Base-by-base conservation (phyloP, 768 basidiomycete species). In the Porphyrellus cyaneotinctus region DNA sequence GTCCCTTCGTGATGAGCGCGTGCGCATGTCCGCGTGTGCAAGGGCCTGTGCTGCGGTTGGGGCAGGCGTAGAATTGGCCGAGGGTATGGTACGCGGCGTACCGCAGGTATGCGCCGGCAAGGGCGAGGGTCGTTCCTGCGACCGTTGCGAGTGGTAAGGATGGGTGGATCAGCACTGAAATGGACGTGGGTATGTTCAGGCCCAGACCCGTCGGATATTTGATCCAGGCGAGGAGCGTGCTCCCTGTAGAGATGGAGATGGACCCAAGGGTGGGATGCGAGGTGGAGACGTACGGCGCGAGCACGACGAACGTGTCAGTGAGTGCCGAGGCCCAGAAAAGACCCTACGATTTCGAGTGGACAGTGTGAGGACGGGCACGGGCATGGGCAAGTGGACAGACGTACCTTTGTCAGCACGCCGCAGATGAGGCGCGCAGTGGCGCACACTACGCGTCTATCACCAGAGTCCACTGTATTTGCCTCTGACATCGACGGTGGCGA, bases 31-130 rank as follows among this genome's bases (percentile, higher is more conserved):
- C 45, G 30, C 24, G 43, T 7, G 18, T n/a, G 45, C 54, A 55
- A 7, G 49, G 43, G 13, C 56, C 45, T 6, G 47, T 7, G 2
- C 64, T 53, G 0, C 23, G 48, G 13, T 58, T 53, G 1, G 52
- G 37, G 26, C 61, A 61, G 18, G 58, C 53, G 45, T 68, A 67
- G 44, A 66, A 60, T 3, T 43, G 58, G 14, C 62, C 66, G 11
- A 67, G 62, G 24, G 56, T 37, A 11, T 48, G 45, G 24, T 52
- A 66, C n/a, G 59, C 79, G 13, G 52, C 42, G 53, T 64, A 64
- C 22, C 79, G 72, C 45, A 78, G 69, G 44, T 70, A 73, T 0
- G 74, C 75, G 14, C 78, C 80, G 0, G 70, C 22, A 22, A 66
- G 59, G 14, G 70, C 68, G 46, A 80, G 58, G n/a, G 65, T 47